Conservation (phyloP, 495 filamentous ascomycete species). For the Ramalina peruviana region DNA sequence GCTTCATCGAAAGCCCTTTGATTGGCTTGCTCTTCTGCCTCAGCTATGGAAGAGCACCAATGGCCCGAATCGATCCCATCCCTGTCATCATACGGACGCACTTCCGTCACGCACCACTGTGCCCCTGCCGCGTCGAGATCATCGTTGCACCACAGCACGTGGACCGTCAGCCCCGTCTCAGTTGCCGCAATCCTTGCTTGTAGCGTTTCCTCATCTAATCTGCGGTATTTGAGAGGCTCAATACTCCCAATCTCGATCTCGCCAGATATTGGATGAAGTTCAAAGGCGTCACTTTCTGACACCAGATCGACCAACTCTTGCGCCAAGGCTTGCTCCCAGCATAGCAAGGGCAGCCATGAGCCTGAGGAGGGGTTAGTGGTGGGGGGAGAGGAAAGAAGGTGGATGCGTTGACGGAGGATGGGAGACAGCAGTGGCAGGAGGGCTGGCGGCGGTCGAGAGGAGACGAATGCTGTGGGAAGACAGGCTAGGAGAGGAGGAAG, state of each 20-base stretch:
- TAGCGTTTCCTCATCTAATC: slow-evolving; percentile 76
- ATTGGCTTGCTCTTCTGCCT: slow-evolving; percentile 33
- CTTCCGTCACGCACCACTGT: slow-evolving; percentile 75
- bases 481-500: slow-evolving; percentile 70
- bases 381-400: slow-evolving; percentile 51
- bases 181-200: slow-evolving; percentile 47
- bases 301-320: slow-evolving; percentile 52
- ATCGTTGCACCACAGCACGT: slow-evolving; percentile 52
- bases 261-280: slow-evolving; percentile 84
- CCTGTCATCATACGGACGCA: slow-evolving; percentile 42
- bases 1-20: slow-evolving; percentile 29
- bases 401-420: slow-evolving; percentile 77
- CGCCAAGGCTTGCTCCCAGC: slow-evolving; percentile 59
- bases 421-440: slow-evolving; percentile 76
- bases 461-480: slow-evolving; percentile 71
- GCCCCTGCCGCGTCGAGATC: slow-evolving; percentile 55
- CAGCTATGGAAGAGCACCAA: slow-evolving; percentile 39
- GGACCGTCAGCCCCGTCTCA: slow-evolving; percentile 40
- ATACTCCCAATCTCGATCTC: slow-evolving; percentile 70
- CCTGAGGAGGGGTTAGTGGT: slow-evolving; percentile 42
- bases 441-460: slow-evolving; percentile 59
- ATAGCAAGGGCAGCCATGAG: slow-evolving; percentile 83
- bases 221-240: slow-evolving; percentile 48
- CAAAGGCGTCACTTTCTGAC: slow-evolving; percentile 48
- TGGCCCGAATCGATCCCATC: slow-evolving; percentile 23